These are phyloP conservation scores for Mycena olivaceomarginata DNA, from an alignment of 768 basidiomycete genomes.

Conservation along the genomic window DNA sequence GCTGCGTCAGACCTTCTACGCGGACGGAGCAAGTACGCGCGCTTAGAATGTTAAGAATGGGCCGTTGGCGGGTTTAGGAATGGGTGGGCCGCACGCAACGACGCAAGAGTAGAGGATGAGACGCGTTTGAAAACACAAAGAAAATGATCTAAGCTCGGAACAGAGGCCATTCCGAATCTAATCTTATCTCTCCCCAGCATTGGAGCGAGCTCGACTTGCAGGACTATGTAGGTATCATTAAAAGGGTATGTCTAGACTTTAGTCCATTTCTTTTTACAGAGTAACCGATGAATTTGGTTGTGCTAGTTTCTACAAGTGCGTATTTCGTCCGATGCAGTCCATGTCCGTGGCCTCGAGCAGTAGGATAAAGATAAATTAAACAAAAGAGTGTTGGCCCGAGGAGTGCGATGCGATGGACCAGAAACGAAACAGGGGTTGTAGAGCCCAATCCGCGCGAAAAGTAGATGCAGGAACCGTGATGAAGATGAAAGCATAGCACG, in stretches of 20 bases:
- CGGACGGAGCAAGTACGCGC: too few species aligned
- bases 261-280: background rate
- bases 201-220: too few species aligned
- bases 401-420: slow-evolving; percentile 11
- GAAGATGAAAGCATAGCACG: slow-evolving; percentile 27
- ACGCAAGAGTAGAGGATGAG: too few species aligned
- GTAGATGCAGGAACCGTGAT: background rate
- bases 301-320: slow-evolving; percentile 37
- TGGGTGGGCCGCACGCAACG: too few species aligned
- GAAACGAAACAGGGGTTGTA: slow-evolving; percentile 17
- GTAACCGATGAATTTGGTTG: background rate
- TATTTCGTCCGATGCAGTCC: slow-evolving; percentile 30
- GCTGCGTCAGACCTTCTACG: too few species aligned
- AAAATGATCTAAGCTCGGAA: too few species aligned
- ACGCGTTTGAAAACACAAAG: too few species aligned
- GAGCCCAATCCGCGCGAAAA: background rate
- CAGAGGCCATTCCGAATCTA: too few species aligned
- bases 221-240: background rate
- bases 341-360: slow-evolving; percentile 39
- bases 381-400: slow-evolving; percentile 32
- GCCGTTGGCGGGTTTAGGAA: too few species aligned
- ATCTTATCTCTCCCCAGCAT: too few species aligned
- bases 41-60: too few species aligned
- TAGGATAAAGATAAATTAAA: slow-evolving; percentile 31
- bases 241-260: background rate